Percentiles rank a stretch among this genome's conserved stretches.
Evolutionary conservation across 768 basidiomycete genomes (phyloP).

Genomic region (Scleroderma citrinum): DNA sequence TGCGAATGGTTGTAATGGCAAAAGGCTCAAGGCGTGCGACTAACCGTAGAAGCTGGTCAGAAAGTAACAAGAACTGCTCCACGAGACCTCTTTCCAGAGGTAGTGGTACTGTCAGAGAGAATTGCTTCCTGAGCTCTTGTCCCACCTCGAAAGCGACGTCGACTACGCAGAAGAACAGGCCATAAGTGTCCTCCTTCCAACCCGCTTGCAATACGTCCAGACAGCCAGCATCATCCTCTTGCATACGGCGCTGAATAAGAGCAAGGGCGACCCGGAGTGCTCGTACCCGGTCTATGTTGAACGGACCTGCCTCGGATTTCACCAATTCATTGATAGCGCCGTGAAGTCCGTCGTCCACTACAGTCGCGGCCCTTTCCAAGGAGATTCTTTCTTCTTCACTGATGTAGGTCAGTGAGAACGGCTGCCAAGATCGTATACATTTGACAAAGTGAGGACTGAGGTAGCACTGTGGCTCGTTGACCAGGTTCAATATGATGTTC

Average conservation of each 20-base stretch:
- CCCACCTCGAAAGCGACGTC: constrained; percentile 44
- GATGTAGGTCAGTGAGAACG: constrained; percentile 57
- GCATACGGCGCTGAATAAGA: constrained; percentile 47
- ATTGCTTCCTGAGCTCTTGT: constrained; percentile 50
- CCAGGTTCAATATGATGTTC: constrained; percentile 56
- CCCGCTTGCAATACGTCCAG: constrained; percentile 49
- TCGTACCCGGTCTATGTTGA: constrained; percentile 44
- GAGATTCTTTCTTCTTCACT: constrained; percentile 52
- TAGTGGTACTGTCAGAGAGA: constrained; percentile 35
- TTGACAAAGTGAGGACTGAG: constrained; percentile 53
- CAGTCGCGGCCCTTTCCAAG: constrained; percentile 54
- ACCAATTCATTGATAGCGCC: constrained; percentile 58
- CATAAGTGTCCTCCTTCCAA: constrained; percentile 57
- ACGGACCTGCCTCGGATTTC: constrained; percentile 25
- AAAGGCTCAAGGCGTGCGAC: constrained; percentile 39
- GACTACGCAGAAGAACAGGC: constrained; percentile 51
- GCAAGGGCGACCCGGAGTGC: constrained; percentile 61
- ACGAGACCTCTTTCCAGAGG: constrained; percentile 36
- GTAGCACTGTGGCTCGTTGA: constrained; percentile 54
- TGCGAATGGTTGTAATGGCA: constrained; percentile 47
- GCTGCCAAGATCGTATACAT: constrained; percentile 54
- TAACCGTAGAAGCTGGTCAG: constrained; percentile 49
- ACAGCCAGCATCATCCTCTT: constrained; percentile 46
- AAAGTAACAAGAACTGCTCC: constrained; percentile 51
- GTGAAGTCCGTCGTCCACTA: constrained; percentile 62